Evolutionary conservation across 768 basidiomycete species (phyloP), one percentile per base, ranked within the genome.

Genomic region (Kondoa malvinella): DNA sequence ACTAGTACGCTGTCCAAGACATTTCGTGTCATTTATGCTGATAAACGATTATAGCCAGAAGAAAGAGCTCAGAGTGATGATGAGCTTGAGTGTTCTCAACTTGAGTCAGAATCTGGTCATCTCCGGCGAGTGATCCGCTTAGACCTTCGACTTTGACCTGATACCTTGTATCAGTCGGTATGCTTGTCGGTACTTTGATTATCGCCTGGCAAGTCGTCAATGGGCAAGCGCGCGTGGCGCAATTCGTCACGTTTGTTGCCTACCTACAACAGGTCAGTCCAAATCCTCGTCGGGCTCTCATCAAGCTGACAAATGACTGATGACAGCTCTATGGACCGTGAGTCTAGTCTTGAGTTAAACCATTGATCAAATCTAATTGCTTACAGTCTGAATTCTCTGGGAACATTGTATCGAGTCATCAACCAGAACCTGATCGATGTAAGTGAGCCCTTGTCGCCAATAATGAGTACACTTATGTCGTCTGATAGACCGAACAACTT

Each of bases 41-140:
- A 71, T 68, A 50, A 63, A 61, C 29, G 60, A 68, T 1, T 58
- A 58, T 29, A 31, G 58, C 1, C 30, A 70, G 3, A 40, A 73
- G 1, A 61, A 68, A 56, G 59, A 69, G 27, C 30, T 59, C 14
- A 15, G 34, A 64, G 25, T 25, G 56, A 12, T 69, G 86, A 85
- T 83, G 26, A 85, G 86, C 8, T 80, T 88, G 69, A 87, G 87
- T 73, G 74, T 88, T 4, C 79, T 91, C 67, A 89, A 87, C 74
- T 78, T 91, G 59, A 80, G 85, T 31, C 89, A 90, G 77, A 88
- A 87, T 74, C 82, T 88, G 68, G 87, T 92, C 75, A 87, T 88
- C 64, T 86, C 86, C 3, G 76, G 40, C 21, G 21, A 50, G 40
- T 21, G 8, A 8, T 50, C 40, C 21, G n/a, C 21, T 8, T 50